Conservation (phyloP, 345 rosid species). For the Eutrema japonicum region DNA sequence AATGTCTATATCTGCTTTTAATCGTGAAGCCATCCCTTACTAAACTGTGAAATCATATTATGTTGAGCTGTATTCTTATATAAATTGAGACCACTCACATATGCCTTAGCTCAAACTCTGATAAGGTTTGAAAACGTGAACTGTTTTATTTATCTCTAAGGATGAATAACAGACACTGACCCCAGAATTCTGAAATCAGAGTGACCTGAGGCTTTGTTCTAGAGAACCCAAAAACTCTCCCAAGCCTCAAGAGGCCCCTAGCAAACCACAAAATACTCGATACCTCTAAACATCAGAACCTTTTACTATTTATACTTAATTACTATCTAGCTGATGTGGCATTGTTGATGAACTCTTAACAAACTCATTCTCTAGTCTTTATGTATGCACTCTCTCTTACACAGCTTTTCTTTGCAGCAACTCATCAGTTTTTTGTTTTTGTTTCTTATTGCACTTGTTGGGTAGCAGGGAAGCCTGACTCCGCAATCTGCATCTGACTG, state of each 20-base stretch:
- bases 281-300: slow-evolving; percentile 13
- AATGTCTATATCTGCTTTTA: slow-evolving; percentile 16
- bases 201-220: neutral
- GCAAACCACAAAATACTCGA: neutral
- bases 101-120: slow-evolving; percentile 6
- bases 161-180: neutral
- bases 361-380: slow-evolving; percentile 3
- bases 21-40: slow-evolving; percentile 12
- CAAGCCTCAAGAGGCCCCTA: neutral
- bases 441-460: slow-evolving; percentile 19
- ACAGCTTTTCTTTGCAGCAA: neutral
- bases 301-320: slow-evolving; percentile 10
- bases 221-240: neutral
- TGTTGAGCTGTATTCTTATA: slow-evolving; percentile 3
- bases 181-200: neutral
- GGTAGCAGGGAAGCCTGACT: slow-evolving; percentile 42
- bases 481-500: slow-evolving; percentile 79
- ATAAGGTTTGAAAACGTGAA: slow-evolving; percentile 10
- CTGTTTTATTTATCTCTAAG: neutral
- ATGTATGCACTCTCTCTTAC: slow-evolving; percentile 21
- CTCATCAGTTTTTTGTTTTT: neutral
- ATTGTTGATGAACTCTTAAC: slow-evolving; percentile 30
- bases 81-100: neutral
- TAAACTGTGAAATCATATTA: neutral
- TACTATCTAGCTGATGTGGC: neutral